Conservation (phyloP, 2,329 filamentous ascomycete species). For the Xylariales sp. region DNA sequence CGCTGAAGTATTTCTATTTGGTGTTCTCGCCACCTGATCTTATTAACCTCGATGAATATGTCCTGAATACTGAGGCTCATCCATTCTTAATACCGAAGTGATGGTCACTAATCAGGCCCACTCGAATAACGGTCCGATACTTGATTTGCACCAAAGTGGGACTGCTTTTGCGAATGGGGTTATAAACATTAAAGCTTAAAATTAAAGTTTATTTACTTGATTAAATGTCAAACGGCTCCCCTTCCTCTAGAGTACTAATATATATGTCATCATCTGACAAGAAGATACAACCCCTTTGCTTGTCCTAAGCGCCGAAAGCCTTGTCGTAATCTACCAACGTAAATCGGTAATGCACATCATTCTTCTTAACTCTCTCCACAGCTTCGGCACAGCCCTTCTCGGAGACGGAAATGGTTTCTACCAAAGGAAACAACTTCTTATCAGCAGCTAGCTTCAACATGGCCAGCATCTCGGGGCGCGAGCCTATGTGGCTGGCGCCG, state of each 20-base stretch:
- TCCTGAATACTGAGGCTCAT: slow-evolving; percentile 39
- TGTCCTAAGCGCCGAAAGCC: slow-evolving; percentile 44
- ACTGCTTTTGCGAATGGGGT: too few species aligned
- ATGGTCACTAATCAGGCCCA: too few species aligned
- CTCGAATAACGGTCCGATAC: too few species aligned
- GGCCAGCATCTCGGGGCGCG: slow-evolving; percentile 51
- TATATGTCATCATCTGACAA: too few species aligned
- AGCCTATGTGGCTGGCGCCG: slow-evolving; percentile 54
- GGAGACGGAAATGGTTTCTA: slow-evolving; percentile 60
- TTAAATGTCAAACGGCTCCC: too few species aligned
- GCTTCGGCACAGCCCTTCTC: slow-evolving; percentile 67
- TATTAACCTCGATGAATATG: slow-evolving; percentile 56
- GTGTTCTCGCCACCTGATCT: slow-evolving; percentile 49
- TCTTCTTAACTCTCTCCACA: slow-evolving; percentile 63
- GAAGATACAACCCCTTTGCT: too few species aligned
- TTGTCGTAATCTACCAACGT: slow-evolving; percentile 66
- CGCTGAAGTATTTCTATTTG: slow-evolving; percentile 42
- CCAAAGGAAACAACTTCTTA: slow-evolving; percentile 40
- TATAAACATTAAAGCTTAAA: too few species aligned
- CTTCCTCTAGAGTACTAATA: too few species aligned
- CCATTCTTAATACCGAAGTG: slow-evolving; percentile 17
- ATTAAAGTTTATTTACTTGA: too few species aligned
- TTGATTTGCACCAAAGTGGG: too few species aligned
- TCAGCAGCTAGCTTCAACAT: slow-evolving; percentile 58
- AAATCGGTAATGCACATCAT: slow-evolving; percentile 69